Percentiles rank a stretch among this genome's conserved stretches.
Conservation (phyloP, 2,329 filamentous ascomycete genomes). For the Aspergillus brunneoviolaceus region DNA sequence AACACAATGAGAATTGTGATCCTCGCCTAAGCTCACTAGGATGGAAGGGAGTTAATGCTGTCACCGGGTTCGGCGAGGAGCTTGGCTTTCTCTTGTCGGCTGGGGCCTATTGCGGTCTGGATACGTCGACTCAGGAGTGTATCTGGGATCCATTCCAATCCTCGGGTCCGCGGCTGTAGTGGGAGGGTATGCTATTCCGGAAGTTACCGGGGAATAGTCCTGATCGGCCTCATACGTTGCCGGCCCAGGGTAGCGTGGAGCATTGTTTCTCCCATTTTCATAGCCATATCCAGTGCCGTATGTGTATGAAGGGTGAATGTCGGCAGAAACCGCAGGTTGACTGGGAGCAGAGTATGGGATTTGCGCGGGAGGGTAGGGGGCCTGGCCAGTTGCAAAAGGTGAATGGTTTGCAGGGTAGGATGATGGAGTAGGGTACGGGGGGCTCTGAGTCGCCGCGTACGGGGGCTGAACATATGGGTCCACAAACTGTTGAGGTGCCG, state of each 20-base stretch:
- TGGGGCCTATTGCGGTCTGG: slow-evolving; percentile 42
- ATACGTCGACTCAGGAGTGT: slow-evolving; percentile 40
- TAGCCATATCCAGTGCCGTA: slow-evolving; percentile 40
- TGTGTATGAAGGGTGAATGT: slow-evolving; percentile 42
- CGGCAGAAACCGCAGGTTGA: slow-evolving; percentile 40
- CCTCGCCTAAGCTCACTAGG: slow-evolving; percentile 12
- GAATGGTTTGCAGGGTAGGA: slow-evolving; percentile 37
- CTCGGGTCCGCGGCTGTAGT: slow-evolving; percentile 43
- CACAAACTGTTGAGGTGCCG: slow-evolving; percentile 33
- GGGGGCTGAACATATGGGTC: slow-evolving; percentile 36
- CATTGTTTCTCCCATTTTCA: slow-evolving; percentile 39
- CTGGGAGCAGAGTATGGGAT: slow-evolving; percentile 34
- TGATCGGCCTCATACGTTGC: slow-evolving; percentile 41
- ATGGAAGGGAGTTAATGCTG: slow-evolving; percentile 17
- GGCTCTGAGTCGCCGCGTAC: slow-evolving; percentile 34
- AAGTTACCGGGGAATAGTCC: slow-evolving; percentile 43
- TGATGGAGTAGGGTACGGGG: slow-evolving; percentile 33
- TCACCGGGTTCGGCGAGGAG: slow-evolving; percentile 41
- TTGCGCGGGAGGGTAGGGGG: slow-evolving; percentile 37
- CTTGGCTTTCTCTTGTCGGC: slow-evolving; percentile 38
- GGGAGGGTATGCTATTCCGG: slow-evolving; percentile 42
- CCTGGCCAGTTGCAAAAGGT: slow-evolving; percentile 35
- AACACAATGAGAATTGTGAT: slow-evolving; percentile 11
- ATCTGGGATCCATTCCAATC: slow-evolving; percentile 46
- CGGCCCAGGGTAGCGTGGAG: slow-evolving; percentile 43